A percentile compares a stretch with the other conserved stretches of the same genome.
Evolutionary conservation across 2,329 filamentous ascomycete species (phyloP).

Genomic region (Blastomyces percursus): DNA sequence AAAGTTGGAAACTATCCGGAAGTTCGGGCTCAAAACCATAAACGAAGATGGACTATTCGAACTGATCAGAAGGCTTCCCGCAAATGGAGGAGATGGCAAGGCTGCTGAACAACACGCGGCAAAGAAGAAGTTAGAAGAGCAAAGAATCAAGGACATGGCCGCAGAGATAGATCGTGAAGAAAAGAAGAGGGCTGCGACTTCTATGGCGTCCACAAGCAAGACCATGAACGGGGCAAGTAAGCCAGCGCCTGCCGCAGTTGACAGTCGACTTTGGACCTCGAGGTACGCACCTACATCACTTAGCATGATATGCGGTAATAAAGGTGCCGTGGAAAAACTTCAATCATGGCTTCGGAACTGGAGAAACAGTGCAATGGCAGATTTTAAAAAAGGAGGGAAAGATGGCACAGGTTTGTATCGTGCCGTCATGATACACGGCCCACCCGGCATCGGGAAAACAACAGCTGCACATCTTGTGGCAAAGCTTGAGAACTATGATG

Average conservation of each 20-base stretch:
- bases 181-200: conserved; percentile 39
- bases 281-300: conserved; percentile 86
- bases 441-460: conserved; percentile 94
- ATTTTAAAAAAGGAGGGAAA: conserved; percentile 71
- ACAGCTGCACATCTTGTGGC: conserved; percentile 92
- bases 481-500: conserved; percentile 83
- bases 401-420: conserved; percentile 76
- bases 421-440: conserved; percentile 90
- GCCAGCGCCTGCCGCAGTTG: conserved; percentile 20
- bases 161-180: conserved; percentile 80
- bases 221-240: not conserved
- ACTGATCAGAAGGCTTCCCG: conserved; percentile 68
- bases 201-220: conserved; percentile 39
- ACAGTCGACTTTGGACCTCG: conserved; percentile 73
- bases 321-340: conserved; percentile 76
- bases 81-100: conserved; percentile 76
- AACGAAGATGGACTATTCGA: conserved; percentile 86
- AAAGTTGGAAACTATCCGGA: conserved; percentile 76
- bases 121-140: conserved; percentile 74
- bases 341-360: conserved; percentile 79
- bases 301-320: conserved; percentile 91
- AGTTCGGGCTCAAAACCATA: conserved; percentile 76
- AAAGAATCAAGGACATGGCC: conserved; percentile 68
- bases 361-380: conserved; percentile 62
- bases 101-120: conserved; percentile 75